Percentiles rank a stretch among this genome's conserved stretches.
Evolutionary conservation across 495 filamentous ascomycete genomes (phyloP).

Genomic region (Tuber indicum): DNA sequence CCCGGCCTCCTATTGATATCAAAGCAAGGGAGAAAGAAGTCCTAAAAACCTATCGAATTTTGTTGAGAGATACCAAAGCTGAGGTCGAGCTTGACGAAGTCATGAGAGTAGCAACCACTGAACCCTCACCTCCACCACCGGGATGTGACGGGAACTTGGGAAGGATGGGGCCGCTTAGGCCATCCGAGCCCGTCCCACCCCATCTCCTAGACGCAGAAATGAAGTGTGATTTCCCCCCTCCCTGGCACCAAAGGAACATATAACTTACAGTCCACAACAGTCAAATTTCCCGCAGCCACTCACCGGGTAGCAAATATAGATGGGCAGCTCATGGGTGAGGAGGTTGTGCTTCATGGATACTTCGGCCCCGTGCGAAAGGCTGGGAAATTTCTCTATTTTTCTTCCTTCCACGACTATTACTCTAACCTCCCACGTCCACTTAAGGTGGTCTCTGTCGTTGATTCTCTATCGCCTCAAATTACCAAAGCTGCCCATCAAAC

Average conservation of each 20-base stretch:
- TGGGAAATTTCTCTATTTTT: conserved; percentile 27
- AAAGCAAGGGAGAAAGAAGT: not conserved
- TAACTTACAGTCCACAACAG: conserved; percentile 42
- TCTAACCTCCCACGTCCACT: conserved; percentile 17
- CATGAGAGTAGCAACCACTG: not conserved
- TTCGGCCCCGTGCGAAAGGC: conserved; percentile 42
- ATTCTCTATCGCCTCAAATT: conserved; percentile 12
- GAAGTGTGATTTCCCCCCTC: conserved; percentile 32
- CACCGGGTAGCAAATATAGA: conserved; percentile 49
- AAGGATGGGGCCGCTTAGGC: not conserved
- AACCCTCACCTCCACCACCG: not conserved
- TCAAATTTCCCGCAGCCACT: conserved; percentile 51
- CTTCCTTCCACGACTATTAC: conserved; percentile 32
- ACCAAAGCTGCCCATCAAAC: conserved; percentile 22
- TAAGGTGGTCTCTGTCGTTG: conserved; percentile 31
- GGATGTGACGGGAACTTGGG: not conserved
- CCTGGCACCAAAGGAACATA: not conserved
- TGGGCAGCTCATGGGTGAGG: conserved; percentile 40
- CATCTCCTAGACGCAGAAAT: conserved; percentile 18
- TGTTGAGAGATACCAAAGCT: not conserved
- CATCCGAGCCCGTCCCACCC: conserved; percentile 17
- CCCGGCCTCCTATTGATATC: not conserved
- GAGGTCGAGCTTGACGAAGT: not conserved
- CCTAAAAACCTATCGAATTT: not conserved
- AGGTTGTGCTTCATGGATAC: conserved; percentile 66